phyloP scores from a whole-genome alignment of 768 basidiomycete genomes.

The Lactifluus volemus region DNA sequence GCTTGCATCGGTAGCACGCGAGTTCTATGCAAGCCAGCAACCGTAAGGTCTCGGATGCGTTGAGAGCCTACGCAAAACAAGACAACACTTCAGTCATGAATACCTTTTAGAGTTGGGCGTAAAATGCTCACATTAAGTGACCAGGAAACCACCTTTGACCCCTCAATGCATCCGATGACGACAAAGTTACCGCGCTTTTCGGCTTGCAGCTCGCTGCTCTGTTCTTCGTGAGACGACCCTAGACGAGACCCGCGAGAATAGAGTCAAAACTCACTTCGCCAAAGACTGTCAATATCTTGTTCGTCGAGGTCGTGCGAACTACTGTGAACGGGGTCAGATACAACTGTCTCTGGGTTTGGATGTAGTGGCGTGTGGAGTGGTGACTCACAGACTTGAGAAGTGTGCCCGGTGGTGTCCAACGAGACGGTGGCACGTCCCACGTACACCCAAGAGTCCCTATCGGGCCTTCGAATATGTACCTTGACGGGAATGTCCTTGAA shows the following conservation, averaged over 20 bases:
- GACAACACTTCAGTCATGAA: neutral
- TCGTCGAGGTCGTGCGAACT: conserved; percentile 53
- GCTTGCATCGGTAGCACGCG: conserved; percentile 70
- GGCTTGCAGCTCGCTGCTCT: conserved; percentile 69
- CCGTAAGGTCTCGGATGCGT: conserved; percentile 75
- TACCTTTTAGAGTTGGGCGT: neutral
- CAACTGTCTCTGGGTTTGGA: neutral
- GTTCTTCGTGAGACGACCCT: conserved; percentile 14
- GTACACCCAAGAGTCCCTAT: conserved; percentile 74
- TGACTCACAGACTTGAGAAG: conserved; percentile 69
- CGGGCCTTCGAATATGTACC: conserved; percentile 73
- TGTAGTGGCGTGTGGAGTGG: neutral
- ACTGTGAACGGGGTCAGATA: conserved; percentile 31
- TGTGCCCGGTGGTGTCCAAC: conserved; percentile 67
- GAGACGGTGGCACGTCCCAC: conserved; percentile 70
- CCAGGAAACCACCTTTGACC: conserved; percentile 70
- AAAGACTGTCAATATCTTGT: conserved; percentile 63
- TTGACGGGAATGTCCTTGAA: conserved; percentile 78
- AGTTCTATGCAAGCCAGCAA: conserved; percentile 78
- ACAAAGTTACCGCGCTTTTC: conserved; percentile 86
- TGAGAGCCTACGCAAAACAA: conserved; percentile 48
- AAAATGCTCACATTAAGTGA: conserved; percentile 60
- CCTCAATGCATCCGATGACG: conserved; percentile 73
- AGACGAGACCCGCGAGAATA: conserved; percentile 1
- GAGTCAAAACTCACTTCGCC: conserved; percentile 43